phyloP scores from a whole-genome alignment of 495 filamentous ascomycete species.

The Aspergillus olivimuriae region DNA sequence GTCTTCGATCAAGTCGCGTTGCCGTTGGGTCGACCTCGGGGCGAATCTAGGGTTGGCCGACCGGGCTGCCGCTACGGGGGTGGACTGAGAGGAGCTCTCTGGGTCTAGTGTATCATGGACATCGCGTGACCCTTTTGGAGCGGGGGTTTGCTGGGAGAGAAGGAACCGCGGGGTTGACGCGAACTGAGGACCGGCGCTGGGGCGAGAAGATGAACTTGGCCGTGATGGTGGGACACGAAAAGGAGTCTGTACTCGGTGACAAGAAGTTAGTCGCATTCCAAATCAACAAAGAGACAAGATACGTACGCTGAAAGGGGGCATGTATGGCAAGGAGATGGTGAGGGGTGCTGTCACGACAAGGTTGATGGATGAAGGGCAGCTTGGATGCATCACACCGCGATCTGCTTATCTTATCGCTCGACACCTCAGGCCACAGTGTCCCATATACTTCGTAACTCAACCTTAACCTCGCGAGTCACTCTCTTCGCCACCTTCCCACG shows the following conservation, averaged over 20 bases:
- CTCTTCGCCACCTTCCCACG: no score
- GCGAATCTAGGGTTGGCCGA: slow-evolving; percentile 5
- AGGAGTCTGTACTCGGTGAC: slow-evolving; percentile 15
- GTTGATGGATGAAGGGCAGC: no score
- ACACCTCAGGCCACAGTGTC: no score
- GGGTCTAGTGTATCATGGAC: slow-evolving; percentile 16
- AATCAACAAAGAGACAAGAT: no score
- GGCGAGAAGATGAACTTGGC: slow-evolving; percentile 18
- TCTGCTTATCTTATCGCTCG: no score
- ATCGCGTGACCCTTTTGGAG: slow-evolving; percentile 1
- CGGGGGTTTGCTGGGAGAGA: slow-evolving; percentile 23
- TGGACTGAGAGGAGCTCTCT: slow-evolving; percentile 14
- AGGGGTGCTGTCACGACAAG: no score
- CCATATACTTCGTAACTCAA: no score
- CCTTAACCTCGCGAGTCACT: no score
- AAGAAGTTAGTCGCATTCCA: no score
- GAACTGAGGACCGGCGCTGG: slow-evolving; percentile 30
- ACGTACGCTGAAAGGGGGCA: not conserved
- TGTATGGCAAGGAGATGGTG: not conserved
- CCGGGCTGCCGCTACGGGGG: slow-evolving; percentile 8
- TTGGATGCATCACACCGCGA: not conserved
- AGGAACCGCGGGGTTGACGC: slow-evolving; percentile 38
- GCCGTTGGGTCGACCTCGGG: slow-evolving; percentile 12
- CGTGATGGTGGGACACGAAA: slow-evolving; percentile 24
- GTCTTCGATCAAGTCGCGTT: slow-evolving; percentile 33